Base-by-base conservation (phyloP, 345 rosid species). In the Adansonia digitata region DNA sequence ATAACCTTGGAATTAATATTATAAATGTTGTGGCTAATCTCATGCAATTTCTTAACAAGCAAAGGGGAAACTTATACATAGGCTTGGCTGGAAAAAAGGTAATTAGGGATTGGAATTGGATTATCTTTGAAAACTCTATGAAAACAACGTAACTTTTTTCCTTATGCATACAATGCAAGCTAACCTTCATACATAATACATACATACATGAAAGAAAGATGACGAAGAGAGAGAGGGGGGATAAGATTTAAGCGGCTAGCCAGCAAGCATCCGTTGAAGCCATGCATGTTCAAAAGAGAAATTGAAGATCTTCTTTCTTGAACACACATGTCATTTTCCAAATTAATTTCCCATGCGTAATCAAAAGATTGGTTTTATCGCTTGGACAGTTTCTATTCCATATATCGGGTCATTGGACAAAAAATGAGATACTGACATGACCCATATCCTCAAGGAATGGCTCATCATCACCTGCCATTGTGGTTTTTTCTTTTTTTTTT, bases 391-490 rank as follows among this genome's bases (percentile, higher is more conserved):
- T 64, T 64, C 42, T 39, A 64, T 65, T 60, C 66, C 14, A 40
- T 39, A 67, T 15, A 67, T 26, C 2, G 2, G 7, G 48, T n/a
- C 10, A 70, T 3, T 10, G 74, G 46, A 63, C 45, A 63, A 37
- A 7, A 37, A 35, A 9, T 17, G 6, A 63, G 69, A 34, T 20
- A 53, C 74, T 35, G 74, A 52, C 62, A 35, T 37, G 48, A 71
- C 8, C 63, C 74, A 71, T 71, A 71, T 71, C 74, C 63, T 71
- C 43, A 46, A 69, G 57, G 26, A 48, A 59, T 69, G 73, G 73
- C 43, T 69, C 43, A 69, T 49, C 22, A 48, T 49, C 71, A 43
- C 5, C 20, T 67, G 29, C 46, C 29, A 17, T 35, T 17, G 20
- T 64, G 14, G n/a, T n/a, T 39, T 64, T 18, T 64, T 13, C 15